Evolutionary conservation across 2,329 filamentous ascomycete species (phyloP).

Genomic region (Rhinocladiella mackenziei): DNA sequence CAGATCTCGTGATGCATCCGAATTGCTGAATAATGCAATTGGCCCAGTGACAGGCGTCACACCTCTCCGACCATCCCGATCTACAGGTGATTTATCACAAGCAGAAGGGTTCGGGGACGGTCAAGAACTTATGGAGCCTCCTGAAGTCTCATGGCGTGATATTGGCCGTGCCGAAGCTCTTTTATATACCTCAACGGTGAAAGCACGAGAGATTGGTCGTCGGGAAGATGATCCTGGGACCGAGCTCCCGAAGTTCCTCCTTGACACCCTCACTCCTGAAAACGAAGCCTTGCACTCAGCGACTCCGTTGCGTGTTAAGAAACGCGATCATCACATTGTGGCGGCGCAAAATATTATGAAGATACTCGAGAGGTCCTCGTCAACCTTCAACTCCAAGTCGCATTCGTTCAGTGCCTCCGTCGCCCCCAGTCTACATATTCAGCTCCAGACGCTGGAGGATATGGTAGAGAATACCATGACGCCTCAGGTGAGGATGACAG

Average conservation of each 20-base stretch:
- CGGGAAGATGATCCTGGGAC: slow-evolving; percentile 50
- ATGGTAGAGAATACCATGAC: slow-evolving; percentile 50
- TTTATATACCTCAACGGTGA: slow-evolving; percentile 80
- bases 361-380: slow-evolving; percentile 44
- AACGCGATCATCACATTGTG: slow-evolving; percentile 51
- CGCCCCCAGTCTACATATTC: slow-evolving; percentile 43
- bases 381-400: slow-evolving; percentile 43
- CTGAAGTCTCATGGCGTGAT: slow-evolving; percentile 56
- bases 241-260: slow-evolving; percentile 34
- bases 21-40: slow-evolving; percentile 28
- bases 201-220: slow-evolving; percentile 73
- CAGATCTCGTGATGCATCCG: slow-evolving; percentile 24
- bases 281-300: slow-evolving; percentile 36
- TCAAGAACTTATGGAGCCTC: slow-evolving; percentile 21
- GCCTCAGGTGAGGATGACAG: slow-evolving; percentile 61
- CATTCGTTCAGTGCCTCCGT: slow-evolving; percentile 39
- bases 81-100: slow-evolving; percentile 12
- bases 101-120: slow-evolving; percentile 3
- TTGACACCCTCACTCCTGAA: slow-evolving; percentile 33
- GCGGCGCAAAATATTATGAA: slow-evolving; percentile 51
- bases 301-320: slow-evolving; percentile 34
- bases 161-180: slow-evolving; percentile 73
- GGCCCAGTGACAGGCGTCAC: slow-evolving; percentile 27
- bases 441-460: slow-evolving; percentile 44
- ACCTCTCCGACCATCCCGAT: slow-evolving; percentile 26